These are phyloP conservation scores for Schizonepeta tenuifolia DNA, from an alignment of 257 asterid species.

Conservation along the genomic window DNA sequence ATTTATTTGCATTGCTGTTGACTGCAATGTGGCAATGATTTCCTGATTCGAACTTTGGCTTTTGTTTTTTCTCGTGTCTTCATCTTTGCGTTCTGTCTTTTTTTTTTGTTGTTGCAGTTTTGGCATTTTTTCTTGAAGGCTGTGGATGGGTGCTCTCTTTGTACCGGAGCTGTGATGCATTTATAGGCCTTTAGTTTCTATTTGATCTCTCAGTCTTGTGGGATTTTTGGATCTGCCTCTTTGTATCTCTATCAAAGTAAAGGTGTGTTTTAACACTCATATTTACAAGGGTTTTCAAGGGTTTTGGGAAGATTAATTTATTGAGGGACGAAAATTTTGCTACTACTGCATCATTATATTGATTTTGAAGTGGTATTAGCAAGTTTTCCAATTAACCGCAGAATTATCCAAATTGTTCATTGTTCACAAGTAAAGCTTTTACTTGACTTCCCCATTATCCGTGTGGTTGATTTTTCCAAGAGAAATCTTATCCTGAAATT, in stretches of 20 bases:
- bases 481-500: neutral
- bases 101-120: slow-evolving; percentile 31
- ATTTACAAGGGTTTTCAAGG: slow-evolving; percentile 32
- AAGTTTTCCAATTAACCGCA: slow-evolving; percentile 6
- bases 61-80: slow-evolving; percentile 29
- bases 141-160: slow-evolving; percentile 35
- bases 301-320: slow-evolving; percentile 17
- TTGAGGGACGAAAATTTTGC: slow-evolving; percentile 23
- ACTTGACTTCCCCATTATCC: slow-evolving; percentile 39
- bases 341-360: slow-evolving; percentile 32
- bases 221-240: slow-evolving; percentile 22
- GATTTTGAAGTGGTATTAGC: slow-evolving; percentile 33
- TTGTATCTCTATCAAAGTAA: slow-evolving; percentile 20
- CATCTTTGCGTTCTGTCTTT: slow-evolving; percentile 12
- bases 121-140: slow-evolving; percentile 39
- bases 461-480: slow-evolving; percentile 27
- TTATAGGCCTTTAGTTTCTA: slow-evolving; percentile 30
- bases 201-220: slow-evolving; percentile 24
- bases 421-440: slow-evolving; percentile 28
- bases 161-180: slow-evolving; percentile 33
- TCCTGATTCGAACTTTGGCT: slow-evolving; percentile 32
- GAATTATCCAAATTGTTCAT: slow-evolving; percentile 30
- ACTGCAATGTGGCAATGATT: slow-evolving; percentile 34
- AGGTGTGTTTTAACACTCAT: slow-evolving; percentile 24
- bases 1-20: slow-evolving; percentile 29